Percentiles rank a stretch among this genome's conserved stretches.
phyloP scores from a whole-genome alignment of 2,329 filamentous ascomycete species.

The Neofusicoccum kwambonambiense region DNA sequence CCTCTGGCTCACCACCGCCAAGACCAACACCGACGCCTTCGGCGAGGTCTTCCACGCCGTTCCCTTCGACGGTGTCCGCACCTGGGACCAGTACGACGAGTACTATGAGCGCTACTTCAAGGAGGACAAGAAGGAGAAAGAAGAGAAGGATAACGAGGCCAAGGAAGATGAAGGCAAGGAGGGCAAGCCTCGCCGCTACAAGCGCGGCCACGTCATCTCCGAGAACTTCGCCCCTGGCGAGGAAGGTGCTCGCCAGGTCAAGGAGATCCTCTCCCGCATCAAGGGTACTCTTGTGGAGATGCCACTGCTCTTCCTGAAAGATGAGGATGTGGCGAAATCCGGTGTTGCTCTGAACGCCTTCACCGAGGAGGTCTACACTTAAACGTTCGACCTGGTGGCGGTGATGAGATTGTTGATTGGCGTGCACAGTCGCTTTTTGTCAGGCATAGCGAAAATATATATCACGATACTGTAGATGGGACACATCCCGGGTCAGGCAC shows the following conservation, averaged over 20 bases:
- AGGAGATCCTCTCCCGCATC: conserved; percentile 70
- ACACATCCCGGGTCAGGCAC: background rate
- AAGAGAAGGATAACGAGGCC: conserved; percentile 37
- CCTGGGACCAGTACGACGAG: conserved; percentile 70
- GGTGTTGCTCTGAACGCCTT: conserved; percentile 60
- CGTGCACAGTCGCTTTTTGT: background rate
- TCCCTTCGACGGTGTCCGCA: conserved; percentile 65
- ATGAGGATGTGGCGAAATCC: conserved; percentile 82
- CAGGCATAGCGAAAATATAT: background rate
- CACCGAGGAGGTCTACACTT: conserved; percentile 51
- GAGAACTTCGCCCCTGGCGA: conserved; percentile 45
- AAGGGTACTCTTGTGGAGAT: conserved; percentile 72
- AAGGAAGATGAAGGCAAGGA: conserved; percentile 30
- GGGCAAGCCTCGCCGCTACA: conserved; percentile 58
- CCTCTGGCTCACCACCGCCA: conserved; percentile 72
- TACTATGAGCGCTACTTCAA: conserved; percentile 69
- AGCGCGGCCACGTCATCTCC: conserved; percentile 80
- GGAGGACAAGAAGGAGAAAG: conserved; percentile 36
- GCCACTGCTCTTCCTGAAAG: conserved; percentile 82
- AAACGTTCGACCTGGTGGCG: background rate
- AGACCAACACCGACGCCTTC: conserved; percentile 77
- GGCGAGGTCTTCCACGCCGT: conserved; percentile 78
- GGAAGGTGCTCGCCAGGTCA: conserved; percentile 47
- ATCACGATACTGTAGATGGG: background rate
- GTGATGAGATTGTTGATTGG: background rate